These are phyloP conservation scores for Teratosphaeria nubilosa DNA, from an alignment of 2,329 filamentous ascomycete species.

Conservation along the genomic window DNA sequence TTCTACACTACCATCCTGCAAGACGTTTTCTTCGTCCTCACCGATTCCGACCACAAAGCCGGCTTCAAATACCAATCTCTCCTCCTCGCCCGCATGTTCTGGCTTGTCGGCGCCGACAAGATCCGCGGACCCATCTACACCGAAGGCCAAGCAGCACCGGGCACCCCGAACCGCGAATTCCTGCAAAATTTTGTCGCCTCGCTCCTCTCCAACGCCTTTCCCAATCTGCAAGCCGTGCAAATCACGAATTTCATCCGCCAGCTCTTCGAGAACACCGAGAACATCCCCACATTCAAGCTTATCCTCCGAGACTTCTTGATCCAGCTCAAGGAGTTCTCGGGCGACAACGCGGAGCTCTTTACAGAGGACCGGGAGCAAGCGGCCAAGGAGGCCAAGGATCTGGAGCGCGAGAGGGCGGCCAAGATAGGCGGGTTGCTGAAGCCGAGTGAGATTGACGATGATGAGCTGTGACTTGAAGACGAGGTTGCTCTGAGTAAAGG, in stretches of 20 bases:
- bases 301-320: slow-evolving; percentile 95
- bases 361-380: slow-evolving; percentile 91
- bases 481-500: slow-evolving; percentile 25
- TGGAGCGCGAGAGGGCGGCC: slow-evolving; percentile 82
- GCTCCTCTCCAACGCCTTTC: slow-evolving; percentile 80
- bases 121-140: slow-evolving; percentile 87
- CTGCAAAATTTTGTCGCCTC: slow-evolving; percentile 77
- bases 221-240: slow-evolving; percentile 73
- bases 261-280: slow-evolving; percentile 76
- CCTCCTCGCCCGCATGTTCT: slow-evolving; percentile 90
- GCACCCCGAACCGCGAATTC: slow-evolving; percentile 75
- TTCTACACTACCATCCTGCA: slow-evolving; percentile 94
- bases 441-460: slow-evolving; percentile 84
- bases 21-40: slow-evolving; percentile 96
- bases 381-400: slow-evolving; percentile 71
- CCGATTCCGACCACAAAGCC: slow-evolving; percentile 95
- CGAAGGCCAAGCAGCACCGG: slow-evolving; percentile 67
- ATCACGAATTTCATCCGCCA: slow-evolving; percentile 84
- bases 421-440: slow-evolving; percentile 95
- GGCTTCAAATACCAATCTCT: slow-evolving; percentile 97
- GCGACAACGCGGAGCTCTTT: slow-evolving; percentile 90
- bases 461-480: slow-evolving; percentile 69
- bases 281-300: slow-evolving; percentile 89
- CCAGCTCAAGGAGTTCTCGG: slow-evolving; percentile 90
- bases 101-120: slow-evolving; percentile 82